A percentile compares a stretch with the other conserved stretches of the same genome.
Conservation (phyloP, 331 rosid species). For the Malus hybrid region DNA sequence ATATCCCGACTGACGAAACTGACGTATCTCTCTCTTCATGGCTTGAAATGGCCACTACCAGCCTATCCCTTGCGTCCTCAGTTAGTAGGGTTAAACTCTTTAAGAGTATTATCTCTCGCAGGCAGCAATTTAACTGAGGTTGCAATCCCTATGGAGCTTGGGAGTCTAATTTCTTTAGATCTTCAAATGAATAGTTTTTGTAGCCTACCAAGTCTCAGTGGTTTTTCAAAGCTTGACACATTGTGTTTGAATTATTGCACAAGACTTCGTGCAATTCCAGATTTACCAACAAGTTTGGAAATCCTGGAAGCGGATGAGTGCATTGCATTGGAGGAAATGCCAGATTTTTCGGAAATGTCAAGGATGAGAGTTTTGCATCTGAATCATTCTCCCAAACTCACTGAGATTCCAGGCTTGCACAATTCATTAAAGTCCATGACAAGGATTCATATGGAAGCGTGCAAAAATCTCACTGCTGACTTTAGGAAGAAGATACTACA, state of each 20-base stretch:
- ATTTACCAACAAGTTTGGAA: too few species aligned
- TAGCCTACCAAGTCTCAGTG: neutral
- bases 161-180: neutral
- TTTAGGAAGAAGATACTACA: too few species aligned
- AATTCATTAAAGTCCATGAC: too few species aligned
- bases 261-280: too few species aligned
- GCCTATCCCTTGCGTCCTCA: fast-evolving
- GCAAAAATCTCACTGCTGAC: too few species aligned
- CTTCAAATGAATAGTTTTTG: neutral
- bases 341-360: too few species aligned
- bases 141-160: neutral
- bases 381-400: too few species aligned
- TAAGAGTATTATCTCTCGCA: neutral
- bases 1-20: neutral
- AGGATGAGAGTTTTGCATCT: too few species aligned
- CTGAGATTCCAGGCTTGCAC: too few species aligned
- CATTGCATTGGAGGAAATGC: too few species aligned
- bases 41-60: neutral
- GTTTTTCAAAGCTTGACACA: neutral
- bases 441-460: too few species aligned
- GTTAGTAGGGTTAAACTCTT: neutral
- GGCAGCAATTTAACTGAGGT: neutral
- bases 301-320: fast-evolving
- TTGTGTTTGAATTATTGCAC: neutral
- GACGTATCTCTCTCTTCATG: neutral